Percentiles rank a stretch among this genome's conserved stretches.
These are phyloP conservation scores for Ogataea minuta DNA, from an alignment of 805 yeast genomes.

Conservation along the genomic window DNA sequence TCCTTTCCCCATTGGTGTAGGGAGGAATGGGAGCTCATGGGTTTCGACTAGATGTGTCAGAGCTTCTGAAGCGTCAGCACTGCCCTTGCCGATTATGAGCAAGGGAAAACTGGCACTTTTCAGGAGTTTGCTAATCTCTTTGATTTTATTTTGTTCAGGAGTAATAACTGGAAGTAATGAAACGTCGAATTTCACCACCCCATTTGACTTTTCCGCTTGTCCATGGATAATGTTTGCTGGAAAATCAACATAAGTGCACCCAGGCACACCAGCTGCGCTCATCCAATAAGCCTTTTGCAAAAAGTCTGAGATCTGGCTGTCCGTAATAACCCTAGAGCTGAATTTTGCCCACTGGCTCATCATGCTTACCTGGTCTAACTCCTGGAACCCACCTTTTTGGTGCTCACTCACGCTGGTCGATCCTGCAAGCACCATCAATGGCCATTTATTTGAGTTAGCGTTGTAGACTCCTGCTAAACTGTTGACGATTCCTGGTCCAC, in stretches of 20 bases:
- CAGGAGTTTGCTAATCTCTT: conserved; percentile 35
- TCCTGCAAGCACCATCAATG: conserved; percentile 65
- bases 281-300: conserved; percentile 47
- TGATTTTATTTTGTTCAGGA: conserved; percentile 37
- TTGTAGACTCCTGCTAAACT: conserved; percentile 67
- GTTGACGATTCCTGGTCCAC: conserved; percentile 74
- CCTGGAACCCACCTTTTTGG: conserved; percentile 68
- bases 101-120: conserved; percentile 45
- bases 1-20: conserved; percentile 83
- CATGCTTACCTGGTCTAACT: conserved; percentile 59
- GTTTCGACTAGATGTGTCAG: conserved; percentile 41
- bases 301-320: conserved; percentile 37
- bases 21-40: conserved; percentile 54
- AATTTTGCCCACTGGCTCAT: conserved; percentile 47
- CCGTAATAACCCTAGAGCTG: conserved; percentile 34
- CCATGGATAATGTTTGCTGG: conserved; percentile 60
- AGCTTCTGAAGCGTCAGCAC: conserved; percentile 41
- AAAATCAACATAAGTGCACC: conserved; percentile 60
- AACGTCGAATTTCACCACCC: conserved; percentile 14
- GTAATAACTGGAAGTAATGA: not conserved
- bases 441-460: conserved; percentile 61
- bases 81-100: conserved; percentile 65
- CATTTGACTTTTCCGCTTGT: not conserved
- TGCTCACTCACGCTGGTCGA: conserved; percentile 48
- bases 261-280: conserved; percentile 51